Conservation (phyloP, 345 rosid species). For the Camelina neglecta region DNA sequence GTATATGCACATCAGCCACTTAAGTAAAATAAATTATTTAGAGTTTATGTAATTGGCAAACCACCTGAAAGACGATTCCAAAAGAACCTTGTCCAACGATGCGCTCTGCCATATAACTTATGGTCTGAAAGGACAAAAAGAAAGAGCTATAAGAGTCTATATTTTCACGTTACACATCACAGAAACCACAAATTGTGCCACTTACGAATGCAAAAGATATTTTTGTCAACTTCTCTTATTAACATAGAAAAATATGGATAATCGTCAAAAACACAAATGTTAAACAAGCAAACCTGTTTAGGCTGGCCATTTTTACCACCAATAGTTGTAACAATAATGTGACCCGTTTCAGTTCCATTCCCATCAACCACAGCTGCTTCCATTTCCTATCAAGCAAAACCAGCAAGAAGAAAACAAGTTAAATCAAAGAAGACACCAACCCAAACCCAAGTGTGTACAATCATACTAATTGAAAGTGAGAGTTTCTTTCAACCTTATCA, state of each 20-base stretch:
- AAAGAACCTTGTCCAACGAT: slow-evolving; percentile 96
- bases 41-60: neutral
- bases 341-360: slow-evolving; percentile 83
- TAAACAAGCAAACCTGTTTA: slow-evolving; percentile 61
- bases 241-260: neutral
- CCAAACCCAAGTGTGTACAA: too few species aligned
- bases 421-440: slow-evolving; percentile 10
- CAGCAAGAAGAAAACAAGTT: slow-evolving; percentile 12
- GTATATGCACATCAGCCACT: slow-evolving; percentile 10
- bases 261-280: neutral
- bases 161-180: neutral
- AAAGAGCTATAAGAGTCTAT: neutral
- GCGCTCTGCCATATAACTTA: slow-evolving; percentile 98
- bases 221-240: neutral
- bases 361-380: slow-evolving; percentile 91
- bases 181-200: slow-evolving; percentile 3
- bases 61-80: slow-evolving; percentile 94
- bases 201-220: neutral
- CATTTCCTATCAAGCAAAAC: slow-evolving; percentile 59
- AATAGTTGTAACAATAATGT: slow-evolving; percentile 81
- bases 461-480: neutral
- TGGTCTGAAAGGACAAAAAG: slow-evolving; percentile 54
- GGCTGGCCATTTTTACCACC: slow-evolving; percentile 86
- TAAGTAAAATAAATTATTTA: neutral
- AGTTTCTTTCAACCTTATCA: slow-evolving; percentile 49